These are phyloP conservation scores for Citrus australasica DNA, from an alignment of 345 rosid species.

Conservation along the genomic window DNA sequence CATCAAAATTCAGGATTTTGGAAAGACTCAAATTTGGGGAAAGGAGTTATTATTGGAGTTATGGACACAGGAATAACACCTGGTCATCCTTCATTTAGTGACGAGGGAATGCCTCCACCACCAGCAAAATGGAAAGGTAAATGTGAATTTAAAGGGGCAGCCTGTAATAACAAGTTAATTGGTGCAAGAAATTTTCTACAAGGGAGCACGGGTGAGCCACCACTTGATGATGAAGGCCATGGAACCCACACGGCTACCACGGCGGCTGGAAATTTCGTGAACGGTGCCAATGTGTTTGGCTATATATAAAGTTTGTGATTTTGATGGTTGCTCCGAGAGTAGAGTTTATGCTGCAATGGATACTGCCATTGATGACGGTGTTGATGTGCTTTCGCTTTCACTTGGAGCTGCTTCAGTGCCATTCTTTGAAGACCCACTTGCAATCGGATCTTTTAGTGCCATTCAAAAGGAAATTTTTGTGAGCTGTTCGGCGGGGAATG, in stretches of 20 bases:
- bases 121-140: slow-evolving; percentile 55
- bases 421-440: slow-evolving; percentile 34
- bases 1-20: slow-evolving; percentile 33
- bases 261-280: slow-evolving; percentile 43
- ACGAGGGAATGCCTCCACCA: slow-evolving; percentile 34
- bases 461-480: slow-evolving; percentile 45
- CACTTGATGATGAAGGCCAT: slow-evolving; percentile 46
- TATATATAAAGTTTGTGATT: slow-evolving; percentile 42
- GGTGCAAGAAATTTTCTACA: slow-evolving; percentile 46
- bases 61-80: slow-evolving; percentile 58
- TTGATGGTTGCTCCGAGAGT: slow-evolving; percentile 29
- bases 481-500: slow-evolving; percentile 53
- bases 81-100: slow-evolving; percentile 47
- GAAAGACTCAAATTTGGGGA: slow-evolving; percentile 40
- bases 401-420: slow-evolving; percentile 37
- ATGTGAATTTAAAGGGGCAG: slow-evolving; percentile 34
- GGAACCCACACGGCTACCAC: slow-evolving; percentile 60
- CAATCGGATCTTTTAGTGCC: slow-evolving; percentile 43
- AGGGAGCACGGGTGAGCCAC: slow-evolving; percentile 13
- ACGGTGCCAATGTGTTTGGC: slow-evolving; percentile 37
- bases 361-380: slow-evolving; percentile 49
- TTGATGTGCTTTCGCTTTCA: slow-evolving; percentile 49
- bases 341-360: slow-evolving; percentile 52
- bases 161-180: slow-evolving; percentile 56
- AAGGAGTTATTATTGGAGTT: slow-evolving; percentile 49